Evolutionary conservation across 2,329 filamentous ascomycete genomes (phyloP), one percentile per base, ranked within the genome.

Genomic region (Myriosclerotinia duriaeana): DNA sequence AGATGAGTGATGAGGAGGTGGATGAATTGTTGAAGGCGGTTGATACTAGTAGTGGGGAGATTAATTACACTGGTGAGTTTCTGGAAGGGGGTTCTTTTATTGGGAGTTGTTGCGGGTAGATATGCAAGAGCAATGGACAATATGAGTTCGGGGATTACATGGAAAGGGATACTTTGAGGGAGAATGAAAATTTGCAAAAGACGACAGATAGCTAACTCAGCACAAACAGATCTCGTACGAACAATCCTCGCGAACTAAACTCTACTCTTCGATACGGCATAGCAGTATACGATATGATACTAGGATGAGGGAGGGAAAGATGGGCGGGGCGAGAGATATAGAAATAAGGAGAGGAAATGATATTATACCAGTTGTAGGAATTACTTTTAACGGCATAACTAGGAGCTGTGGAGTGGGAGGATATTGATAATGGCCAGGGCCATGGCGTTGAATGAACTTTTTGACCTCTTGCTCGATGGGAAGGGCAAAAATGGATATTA

Each of bases 1-100:
- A 98, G 85, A 97, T 99, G 93, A 92, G 90, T 69, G 94, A 99
- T 75, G 95, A 98, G 71, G 95, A 99, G 84, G 95, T 99, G 59
- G 94, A 98, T 79, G 95, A 99, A 85, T 85, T 99, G 77, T 88
- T 99, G 79, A 99, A 98, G 88, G 93, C 93, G 0, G 94, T 98
- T 71, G 95, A 99, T 78, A 96, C 93, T 69, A 95, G 90, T 80
- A 94, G 90, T 66, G 93, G 94, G 73, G 93, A 98, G 85, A 92
- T 99, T 80, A 97, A 98, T 83, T 99, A 99, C 80, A 93, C 90
- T 72, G 93, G 92, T 95, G 83, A 71, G 88, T 78, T 61, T 38
- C 46, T 17, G 5, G 36, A 34, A 15, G 6, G 34, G 26, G 12
- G 38, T 55, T 38, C 52, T 40, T 50, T 9, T 40, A 30, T 53